Evolutionary conservation across 2,329 filamentous ascomycete genomes (phyloP), one percentile per base, ranked within the genome.

Genomic region (Beauveria asiatica): DNA sequence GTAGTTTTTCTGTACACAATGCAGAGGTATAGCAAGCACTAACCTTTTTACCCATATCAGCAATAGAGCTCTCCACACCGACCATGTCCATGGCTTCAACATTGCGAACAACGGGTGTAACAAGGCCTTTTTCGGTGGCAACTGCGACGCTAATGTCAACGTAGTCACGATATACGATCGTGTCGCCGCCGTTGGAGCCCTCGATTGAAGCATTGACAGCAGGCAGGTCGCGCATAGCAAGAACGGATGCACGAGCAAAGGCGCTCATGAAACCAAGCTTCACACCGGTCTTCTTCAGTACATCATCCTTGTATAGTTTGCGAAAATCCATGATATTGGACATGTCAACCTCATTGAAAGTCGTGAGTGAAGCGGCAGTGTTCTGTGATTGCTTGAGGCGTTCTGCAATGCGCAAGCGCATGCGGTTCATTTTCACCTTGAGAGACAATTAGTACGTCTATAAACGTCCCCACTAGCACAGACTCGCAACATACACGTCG

Each of bases 261-360:
- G 93, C 93, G 73, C 92, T 94, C 93, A 99, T 97, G 80, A 97
- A 99, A n/a, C 94, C 94, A 58, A 99, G 87, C 81, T 97, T 99
- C 61, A 97, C 89, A 49, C 92, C 93, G 10, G 90, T 94, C 81
- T 93, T 96, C 83, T 97, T 96, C 61, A 97, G 80, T 23, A 97
- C 80, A 62, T 96, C 92, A 62, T 97, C 93, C 81, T 97, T 97
- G 83, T 97, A 97, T 51, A 92, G 81, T 76, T 96, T 97, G 68
- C 94, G 89, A 80, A 99, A 93, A 64, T 97, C 91, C 88, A 97
- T 96, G 54, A 99, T 81, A 23, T 89, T 90, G 37, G 93, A 96
- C 94, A 99, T 99, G 75, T 99, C 94, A 63, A 99, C 94, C 76
- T 97, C 93, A 75, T 99, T 97, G 83, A 99, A 99, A 27, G 94